These are phyloP conservation scores for Taphrina betulina DNA, from an alignment of 1,139 yeast species.

Conservation along the genomic window DNA sequence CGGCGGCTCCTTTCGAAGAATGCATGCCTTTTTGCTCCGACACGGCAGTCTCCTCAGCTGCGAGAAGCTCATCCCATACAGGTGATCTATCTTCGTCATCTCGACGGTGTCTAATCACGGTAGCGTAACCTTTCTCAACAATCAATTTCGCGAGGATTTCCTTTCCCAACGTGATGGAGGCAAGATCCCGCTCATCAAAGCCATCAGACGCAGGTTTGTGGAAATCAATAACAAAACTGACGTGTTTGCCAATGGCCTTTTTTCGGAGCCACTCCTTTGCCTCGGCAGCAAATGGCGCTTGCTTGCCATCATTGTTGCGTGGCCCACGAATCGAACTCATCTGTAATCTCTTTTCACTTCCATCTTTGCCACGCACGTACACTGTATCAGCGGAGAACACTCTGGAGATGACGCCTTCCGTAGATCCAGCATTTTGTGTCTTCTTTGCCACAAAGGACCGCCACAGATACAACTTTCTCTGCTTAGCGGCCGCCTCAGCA, in stretches of 20 bases:
- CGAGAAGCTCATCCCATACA: constrained; percentile 74
- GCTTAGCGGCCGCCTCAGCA: constrained; percentile 66
- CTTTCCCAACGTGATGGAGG: constrained; percentile 55
- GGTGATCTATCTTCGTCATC: constrained; percentile 71
- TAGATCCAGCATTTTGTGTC: constrained; percentile 44
- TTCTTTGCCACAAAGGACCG: constrained; percentile 46
- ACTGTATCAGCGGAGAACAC: constrained; percentile 68
- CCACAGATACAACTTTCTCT: constrained; percentile 63
- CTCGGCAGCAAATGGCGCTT: constrained; percentile 59
- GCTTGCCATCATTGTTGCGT: constrained; percentile 59
- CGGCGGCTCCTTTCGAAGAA: constrained; percentile 57
- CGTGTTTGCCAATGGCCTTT: constrained; percentile 67
- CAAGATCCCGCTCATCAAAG: constrained; percentile 65
- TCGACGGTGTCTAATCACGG: constrained; percentile 75
- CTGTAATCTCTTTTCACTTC: constrained; percentile 40
- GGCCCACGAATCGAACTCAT: constrained; percentile 44
- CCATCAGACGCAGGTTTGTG: constrained; percentile 63
- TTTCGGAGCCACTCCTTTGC: constrained; percentile 74
- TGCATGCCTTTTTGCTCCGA: constrained; percentile 62
- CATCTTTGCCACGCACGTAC: constrained; percentile 19
- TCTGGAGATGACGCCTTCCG: constrained; percentile 57
- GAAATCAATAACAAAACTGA: constrained; percentile 61
- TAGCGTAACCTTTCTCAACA: constrained; percentile 66
- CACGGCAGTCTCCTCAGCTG: constrained; percentile 63
- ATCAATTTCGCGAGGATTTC: constrained; percentile 13